Conservation (phyloP, 1,284 basidiomycete species). For the Ustilago bromivora region DNA sequence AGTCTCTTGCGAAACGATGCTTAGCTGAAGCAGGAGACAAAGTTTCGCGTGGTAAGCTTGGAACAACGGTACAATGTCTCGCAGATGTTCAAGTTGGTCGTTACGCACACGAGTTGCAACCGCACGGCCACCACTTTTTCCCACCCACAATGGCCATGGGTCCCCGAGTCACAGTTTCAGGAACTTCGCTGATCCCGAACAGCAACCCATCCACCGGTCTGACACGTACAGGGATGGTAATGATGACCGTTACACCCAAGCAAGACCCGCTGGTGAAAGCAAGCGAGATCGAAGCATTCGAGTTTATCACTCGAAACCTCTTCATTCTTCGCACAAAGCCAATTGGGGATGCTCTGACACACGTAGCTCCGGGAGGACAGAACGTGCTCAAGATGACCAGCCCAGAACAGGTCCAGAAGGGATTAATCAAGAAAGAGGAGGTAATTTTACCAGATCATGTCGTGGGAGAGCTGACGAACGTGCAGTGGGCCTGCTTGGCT, state of each 20-base stretch:
- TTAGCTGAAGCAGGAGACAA: slow-evolving; percentile 49
- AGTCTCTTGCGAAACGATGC: slow-evolving; percentile 56
- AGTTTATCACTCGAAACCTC: slow-evolving; percentile 63
- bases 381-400: slow-evolving; percentile 60
- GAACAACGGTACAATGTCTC: slow-evolving; percentile 53
- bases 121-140: slow-evolving; percentile 57
- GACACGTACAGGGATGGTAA: slow-evolving; percentile 49
- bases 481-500: slow-evolving; percentile 62
- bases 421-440: slow-evolving; percentile 36
- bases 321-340: slow-evolving; percentile 59
- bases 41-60: slow-evolving; percentile 53
- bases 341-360: slow-evolving; percentile 56
- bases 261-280: slow-evolving; percentile 38
- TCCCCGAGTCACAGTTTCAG: slow-evolving; percentile 48
- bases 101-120: slow-evolving; percentile 40
- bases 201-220: slow-evolving; percentile 55
- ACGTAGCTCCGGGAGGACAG: slow-evolving; percentile 61
- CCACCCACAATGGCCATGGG: slow-evolving; percentile 56
- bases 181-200: slow-evolving; percentile 51
- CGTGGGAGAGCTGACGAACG: slow-evolving; percentile 57
- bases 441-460: slow-evolving; percentile 50
- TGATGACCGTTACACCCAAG: slow-evolving; percentile 60
- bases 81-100: slow-evolving; percentile 41
- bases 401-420: slow-evolving; percentile 36
- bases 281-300: slow-evolving; percentile 61